Evolutionary conservation across 345 rosid species (phyloP), one percentile per base, ranked within the genome.

Genomic region (Ricinus communis): DNA sequence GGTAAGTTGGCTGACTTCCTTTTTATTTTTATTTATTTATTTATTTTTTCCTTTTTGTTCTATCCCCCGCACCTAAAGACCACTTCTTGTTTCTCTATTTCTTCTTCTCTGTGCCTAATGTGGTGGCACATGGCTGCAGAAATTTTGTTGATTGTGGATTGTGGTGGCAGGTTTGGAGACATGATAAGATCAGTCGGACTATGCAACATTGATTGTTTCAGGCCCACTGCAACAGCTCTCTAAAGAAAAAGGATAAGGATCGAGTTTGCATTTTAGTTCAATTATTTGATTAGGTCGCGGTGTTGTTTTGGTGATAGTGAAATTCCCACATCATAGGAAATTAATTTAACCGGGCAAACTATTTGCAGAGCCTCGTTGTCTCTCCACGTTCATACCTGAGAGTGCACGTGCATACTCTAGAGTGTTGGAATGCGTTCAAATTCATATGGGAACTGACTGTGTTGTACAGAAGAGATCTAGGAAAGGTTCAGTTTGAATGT

Each of bases 121-220:
- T 28, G 33, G 40, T 52, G 33, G 55, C 14, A 40, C 12, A 28
- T n/a, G 7, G 33, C 10, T 51, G 40, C 3, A 54, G 8, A 43
- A 43, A 13, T n/a, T 27, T 40, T 25, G 63, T 52, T 75, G 52
- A 5, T 19, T 57, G 56, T 70, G 45, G 40, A 50, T 58, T 71
- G 19, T 76, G 56, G 38, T 82, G 78, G 83, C 89, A 91, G 97
- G 73, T 85, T 93, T 69, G 97, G 98, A 49, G 86, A 52, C 71
- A 91, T 91, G 84, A 86, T 88, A 82, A 88, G 97, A 77, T 90
- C 97, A 1, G 98, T 93, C 25, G 82, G 92, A 74, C 77, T 91
- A 21, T 87, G 97, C 92, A 91, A 91, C 77, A 90, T 94, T 53
- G 91, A 85, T 84, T 94, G 97, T 81, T 94, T 94, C 84, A 88